A percentile compares a stretch with the other conserved stretches of the same genome.
Evolutionary conservation across 805 yeast genomes (phyloP).

Genomic region (Starmera quercuum): DNA sequence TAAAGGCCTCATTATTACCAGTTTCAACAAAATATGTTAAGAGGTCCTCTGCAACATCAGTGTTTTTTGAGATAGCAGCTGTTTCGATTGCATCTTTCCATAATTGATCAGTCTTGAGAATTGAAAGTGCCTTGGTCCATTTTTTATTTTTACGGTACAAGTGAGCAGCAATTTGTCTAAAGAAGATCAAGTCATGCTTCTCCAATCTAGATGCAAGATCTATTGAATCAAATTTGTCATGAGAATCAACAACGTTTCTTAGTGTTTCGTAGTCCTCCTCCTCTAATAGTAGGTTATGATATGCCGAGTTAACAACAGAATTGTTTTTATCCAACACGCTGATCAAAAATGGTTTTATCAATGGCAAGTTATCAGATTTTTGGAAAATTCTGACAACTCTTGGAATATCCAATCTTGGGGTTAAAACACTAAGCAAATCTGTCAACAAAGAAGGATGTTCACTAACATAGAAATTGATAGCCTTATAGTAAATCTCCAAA

Average conservation of each 20-base stretch:
- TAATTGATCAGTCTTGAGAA: conserved; percentile 84
- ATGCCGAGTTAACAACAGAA: conserved; percentile 87
- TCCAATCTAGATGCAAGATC: conserved; percentile 91
- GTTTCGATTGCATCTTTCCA: conserved; percentile 95
- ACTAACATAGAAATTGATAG: conserved; percentile 86
- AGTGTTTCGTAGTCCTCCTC: conserved; percentile 93
- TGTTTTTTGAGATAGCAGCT: conserved; percentile 71
- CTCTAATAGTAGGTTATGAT: conserved; percentile 91
- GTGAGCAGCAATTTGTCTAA: conserved; percentile 94
- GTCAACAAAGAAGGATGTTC: conserved; percentile 88
- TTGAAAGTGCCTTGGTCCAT: conserved; percentile 81
- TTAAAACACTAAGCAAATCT: conserved; percentile 75
- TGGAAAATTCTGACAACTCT: conserved; percentile 93
- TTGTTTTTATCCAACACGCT: conserved; percentile 87
- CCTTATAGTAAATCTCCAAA: conserved; percentile 94
- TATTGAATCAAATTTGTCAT: conserved; percentile 86
- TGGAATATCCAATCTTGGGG: conserved; percentile 88
- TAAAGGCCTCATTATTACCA: conserved; percentile 92
- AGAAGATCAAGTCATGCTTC: conserved; percentile 82
- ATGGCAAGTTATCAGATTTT: conserved; percentile 91
- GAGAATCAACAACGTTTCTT: conserved; percentile 77
- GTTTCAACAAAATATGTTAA: conserved; percentile 91
- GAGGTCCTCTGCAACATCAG: conserved; percentile 82
- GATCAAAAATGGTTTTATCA: conserved; percentile 90
- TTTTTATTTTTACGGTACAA: conserved; percentile 92